Evolutionary conservation across 495 filamentous ascomycete genomes (phyloP).

Genomic region (Tirmania nivea): DNA sequence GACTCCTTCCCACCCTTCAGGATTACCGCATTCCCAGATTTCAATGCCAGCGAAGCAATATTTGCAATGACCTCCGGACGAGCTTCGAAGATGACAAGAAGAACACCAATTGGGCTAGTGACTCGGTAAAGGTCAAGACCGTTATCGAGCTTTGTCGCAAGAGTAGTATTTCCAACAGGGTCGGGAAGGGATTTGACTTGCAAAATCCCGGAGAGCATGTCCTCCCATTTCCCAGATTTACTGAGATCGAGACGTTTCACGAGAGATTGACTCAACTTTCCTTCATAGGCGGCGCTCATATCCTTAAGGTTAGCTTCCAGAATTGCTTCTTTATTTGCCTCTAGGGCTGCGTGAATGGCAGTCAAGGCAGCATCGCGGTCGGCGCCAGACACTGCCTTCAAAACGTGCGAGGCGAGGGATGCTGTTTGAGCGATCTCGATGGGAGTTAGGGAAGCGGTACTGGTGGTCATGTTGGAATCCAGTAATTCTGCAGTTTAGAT

Average conservation of each 20-base stretch:
- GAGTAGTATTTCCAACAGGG: constrained; percentile 76
- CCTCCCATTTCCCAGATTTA: constrained; percentile 77
- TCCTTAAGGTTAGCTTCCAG: constrained; percentile 71
- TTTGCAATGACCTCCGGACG: constrained; percentile 97
- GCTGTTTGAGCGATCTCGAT: constrained; percentile 12
- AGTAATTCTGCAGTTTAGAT: too few species aligned
- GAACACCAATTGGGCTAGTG: constrained; percentile 82
- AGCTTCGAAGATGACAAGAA: constrained; percentile 95
- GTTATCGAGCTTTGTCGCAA: constrained; percentile 75
- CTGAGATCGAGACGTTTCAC: constrained; percentile 77
- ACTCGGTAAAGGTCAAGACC: constrained; percentile 65
- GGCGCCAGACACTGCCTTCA: constrained; percentile 19
- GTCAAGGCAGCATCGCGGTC: constrained; percentile 64
- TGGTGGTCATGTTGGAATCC: too few species aligned
- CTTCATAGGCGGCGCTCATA: constrained; percentile 47
- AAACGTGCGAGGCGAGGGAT: constrained; percentile 12
- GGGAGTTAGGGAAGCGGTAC: constrained; percentile 4
- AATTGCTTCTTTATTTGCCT: constrained; percentile 45
- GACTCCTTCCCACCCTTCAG: constrained; percentile 96
- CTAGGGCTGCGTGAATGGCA: constrained; percentile 51
- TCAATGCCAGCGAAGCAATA: constrained; percentile 88
- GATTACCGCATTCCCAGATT: constrained; percentile 93
- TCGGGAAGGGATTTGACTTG: constrained; percentile 73
- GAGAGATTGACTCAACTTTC: constrained; percentile 59
- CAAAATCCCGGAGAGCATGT: constrained; percentile 90